phyloP scores from a whole-genome alignment of 2,329 filamentous ascomycete species.

The Alternaria postmessia region DNA sequence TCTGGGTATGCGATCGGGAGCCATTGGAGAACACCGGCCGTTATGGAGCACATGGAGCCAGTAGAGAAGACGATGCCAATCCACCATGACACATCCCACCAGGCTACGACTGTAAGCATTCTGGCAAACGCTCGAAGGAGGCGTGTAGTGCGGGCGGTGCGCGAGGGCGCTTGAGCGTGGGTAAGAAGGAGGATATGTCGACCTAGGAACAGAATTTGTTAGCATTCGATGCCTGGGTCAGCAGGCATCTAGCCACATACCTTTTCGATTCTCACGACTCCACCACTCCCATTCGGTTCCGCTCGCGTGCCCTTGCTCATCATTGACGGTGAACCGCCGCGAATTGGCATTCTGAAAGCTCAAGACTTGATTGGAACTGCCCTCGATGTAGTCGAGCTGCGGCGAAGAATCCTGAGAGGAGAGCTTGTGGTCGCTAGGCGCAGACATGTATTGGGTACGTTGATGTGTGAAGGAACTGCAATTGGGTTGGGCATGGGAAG shows the following conservation, averaged over 20 bases:
- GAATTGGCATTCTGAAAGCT: background rate
- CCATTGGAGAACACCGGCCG: background rate
- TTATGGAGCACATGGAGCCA: background rate
- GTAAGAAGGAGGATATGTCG: background rate
- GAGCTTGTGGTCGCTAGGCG: background rate
- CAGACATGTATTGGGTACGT: background rate
- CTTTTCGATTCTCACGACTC: constrained; percentile 5
- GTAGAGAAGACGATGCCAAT: background rate
- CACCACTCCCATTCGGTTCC: constrained; percentile 2
- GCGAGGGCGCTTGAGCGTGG: background rate
- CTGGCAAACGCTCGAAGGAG: background rate
- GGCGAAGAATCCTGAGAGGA: background rate
- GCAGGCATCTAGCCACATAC: background rate
- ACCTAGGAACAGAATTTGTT: background rate
- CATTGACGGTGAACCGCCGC: background rate
- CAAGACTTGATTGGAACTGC: background rate
- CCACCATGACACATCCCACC: constrained; percentile 5
- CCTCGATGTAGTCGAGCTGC: background rate
- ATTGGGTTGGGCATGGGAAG: too few species aligned
- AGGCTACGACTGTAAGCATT: background rate
- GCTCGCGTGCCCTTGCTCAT: background rate
- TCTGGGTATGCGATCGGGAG: background rate
- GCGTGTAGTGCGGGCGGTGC: background rate
- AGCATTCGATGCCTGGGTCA: background rate
- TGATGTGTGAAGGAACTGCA: background rate